Percentiles rank a stretch among this genome's conserved stretches.
Evolutionary conservation across 495 filamentous ascomycete genomes (phyloP).

Genomic region (Astrothelium subdiscretum): DNA sequence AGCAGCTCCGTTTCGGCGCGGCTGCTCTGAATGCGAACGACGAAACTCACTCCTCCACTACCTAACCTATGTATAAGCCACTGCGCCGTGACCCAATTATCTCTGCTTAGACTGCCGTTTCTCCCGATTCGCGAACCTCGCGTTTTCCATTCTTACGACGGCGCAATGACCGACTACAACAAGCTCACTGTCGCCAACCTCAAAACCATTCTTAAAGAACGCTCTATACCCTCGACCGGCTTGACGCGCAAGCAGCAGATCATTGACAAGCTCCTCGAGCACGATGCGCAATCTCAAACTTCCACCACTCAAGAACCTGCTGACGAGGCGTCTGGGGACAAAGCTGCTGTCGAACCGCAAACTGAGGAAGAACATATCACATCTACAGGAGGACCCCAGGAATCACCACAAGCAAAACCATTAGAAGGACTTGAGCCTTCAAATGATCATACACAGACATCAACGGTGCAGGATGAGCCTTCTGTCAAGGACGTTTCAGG

Average conservation of each 20-base stretch:
- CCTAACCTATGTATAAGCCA: too few species aligned
- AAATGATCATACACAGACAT: background rate
- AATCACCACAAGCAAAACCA: background rate
- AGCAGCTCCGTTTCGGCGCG: background rate
- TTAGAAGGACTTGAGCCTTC: background rate
- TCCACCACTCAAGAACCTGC: background rate
- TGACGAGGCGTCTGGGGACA: slow-evolving; percentile 3
- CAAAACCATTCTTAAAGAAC: slow-evolving; percentile 25
- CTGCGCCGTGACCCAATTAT: too few species aligned
- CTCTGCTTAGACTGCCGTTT: too few species aligned
- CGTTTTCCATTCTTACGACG: too few species aligned
- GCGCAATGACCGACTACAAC: slow-evolving; percentile 25
- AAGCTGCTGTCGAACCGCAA: slow-evolving; percentile 4
- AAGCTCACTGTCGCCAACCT: slow-evolving; percentile 27
- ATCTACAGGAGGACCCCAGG: background rate
- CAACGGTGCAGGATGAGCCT: background rate
- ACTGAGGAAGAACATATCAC: slow-evolving; percentile 1
- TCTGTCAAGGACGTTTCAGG: background rate
- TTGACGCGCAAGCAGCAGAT: slow-evolving; percentile 29
- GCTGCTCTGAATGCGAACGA: too few species aligned
- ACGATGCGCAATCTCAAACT: slow-evolving; percentile 15
- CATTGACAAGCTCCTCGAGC: slow-evolving; percentile 25
- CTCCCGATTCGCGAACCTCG: too few species aligned
- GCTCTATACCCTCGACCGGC: slow-evolving; percentile 27
- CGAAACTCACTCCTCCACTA: too few species aligned